These are phyloP conservation scores for Russula emetica DNA, from an alignment of 768 basidiomycete genomes.

Conservation along the genomic window DNA sequence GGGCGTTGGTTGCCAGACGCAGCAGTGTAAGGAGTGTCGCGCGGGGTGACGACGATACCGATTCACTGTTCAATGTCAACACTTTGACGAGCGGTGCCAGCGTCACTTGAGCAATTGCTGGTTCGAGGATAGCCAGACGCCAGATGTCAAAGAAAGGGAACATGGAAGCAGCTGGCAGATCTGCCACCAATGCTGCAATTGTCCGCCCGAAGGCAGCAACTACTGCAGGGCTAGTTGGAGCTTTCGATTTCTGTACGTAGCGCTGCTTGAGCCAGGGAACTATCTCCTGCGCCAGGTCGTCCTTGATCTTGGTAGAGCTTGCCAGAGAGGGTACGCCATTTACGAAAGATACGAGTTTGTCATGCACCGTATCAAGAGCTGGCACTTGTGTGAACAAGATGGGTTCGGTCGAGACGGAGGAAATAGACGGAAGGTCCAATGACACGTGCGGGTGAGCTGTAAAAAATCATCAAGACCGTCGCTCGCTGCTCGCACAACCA, in stretches of 20 bases:
- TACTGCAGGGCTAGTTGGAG: constrained; percentile 24
- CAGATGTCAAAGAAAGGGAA: constrained; percentile 85
- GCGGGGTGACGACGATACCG: constrained; percentile 31
- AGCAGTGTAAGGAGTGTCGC: constrained; percentile 63
- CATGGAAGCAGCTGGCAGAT: constrained; percentile 51
- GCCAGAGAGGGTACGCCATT: constrained; percentile 42
- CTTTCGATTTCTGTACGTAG: constrained; percentile 37
- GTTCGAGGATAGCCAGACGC: constrained; percentile 71
- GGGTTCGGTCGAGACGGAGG: constrained; percentile 62
- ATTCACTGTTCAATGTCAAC: constrained; percentile 32
- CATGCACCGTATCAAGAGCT: constrained; percentile 54
- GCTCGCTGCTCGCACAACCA: background rate
- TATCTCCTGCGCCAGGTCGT: constrained; percentile 46
- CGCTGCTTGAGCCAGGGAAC: constrained; percentile 63
- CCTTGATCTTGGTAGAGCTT: constrained; percentile 41
- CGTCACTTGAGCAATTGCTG: constrained; percentile 37
- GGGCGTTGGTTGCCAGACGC: constrained; percentile 65
- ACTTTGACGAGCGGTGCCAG: constrained; percentile 46
- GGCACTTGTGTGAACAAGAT: constrained; percentile 75
- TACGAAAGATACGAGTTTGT: constrained; percentile 62
- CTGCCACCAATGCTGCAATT: constrained; percentile 41
- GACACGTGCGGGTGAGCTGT: constrained; percentile 73
- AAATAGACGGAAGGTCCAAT: constrained; percentile 54
- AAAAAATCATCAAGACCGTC: background rate
- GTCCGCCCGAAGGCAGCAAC: constrained; percentile 38